Conservation (phyloP, 306 rosid species). For the Medicago arabica region DNA sequence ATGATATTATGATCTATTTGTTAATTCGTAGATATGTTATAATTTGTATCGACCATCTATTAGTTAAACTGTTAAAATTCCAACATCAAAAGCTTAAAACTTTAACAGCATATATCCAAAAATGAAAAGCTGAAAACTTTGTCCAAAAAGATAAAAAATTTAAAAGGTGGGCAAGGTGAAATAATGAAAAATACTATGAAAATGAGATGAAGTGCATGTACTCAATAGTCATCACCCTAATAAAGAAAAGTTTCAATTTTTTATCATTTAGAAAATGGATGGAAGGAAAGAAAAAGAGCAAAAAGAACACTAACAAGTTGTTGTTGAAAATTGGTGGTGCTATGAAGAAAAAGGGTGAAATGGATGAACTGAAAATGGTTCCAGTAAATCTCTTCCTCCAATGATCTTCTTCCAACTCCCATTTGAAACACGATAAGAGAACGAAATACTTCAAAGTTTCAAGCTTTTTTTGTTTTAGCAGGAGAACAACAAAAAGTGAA, state of each 20-base stretch:
- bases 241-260: not conserved
- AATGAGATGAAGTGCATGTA: slow-evolving; percentile 3
- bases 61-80: too few relatives aligned
- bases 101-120: too few relatives aligned
- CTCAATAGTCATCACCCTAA: not conserved
- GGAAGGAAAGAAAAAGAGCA: not conserved
- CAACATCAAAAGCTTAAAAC: too few relatives aligned
- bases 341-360: slow-evolving; percentile 55
- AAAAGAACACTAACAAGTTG: slow-evolving; percentile 53
- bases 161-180: too few relatives aligned
- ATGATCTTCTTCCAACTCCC: slow-evolving; percentile 52
- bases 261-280: not conserved
- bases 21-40: too few relatives aligned
- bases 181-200: too few relatives aligned
- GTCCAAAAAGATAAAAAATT: too few relatives aligned
- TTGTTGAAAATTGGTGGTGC: slow-evolving; percentile 41
- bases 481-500: too few relatives aligned
- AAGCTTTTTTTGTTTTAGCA: not conserved
- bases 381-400: slow-evolving; percentile 72
- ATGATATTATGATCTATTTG: too few relatives aligned
- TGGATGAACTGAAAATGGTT: slow-evolving; percentile 57
- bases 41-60: too few relatives aligned
- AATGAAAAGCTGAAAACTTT: slow-evolving; percentile 4
- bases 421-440: not conserved
- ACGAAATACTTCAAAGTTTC: slow-evolving; percentile 1